phyloP scores from a whole-genome alignment of 2,329 filamentous ascomycete genomes.

The Epichloe typhina region DNA sequence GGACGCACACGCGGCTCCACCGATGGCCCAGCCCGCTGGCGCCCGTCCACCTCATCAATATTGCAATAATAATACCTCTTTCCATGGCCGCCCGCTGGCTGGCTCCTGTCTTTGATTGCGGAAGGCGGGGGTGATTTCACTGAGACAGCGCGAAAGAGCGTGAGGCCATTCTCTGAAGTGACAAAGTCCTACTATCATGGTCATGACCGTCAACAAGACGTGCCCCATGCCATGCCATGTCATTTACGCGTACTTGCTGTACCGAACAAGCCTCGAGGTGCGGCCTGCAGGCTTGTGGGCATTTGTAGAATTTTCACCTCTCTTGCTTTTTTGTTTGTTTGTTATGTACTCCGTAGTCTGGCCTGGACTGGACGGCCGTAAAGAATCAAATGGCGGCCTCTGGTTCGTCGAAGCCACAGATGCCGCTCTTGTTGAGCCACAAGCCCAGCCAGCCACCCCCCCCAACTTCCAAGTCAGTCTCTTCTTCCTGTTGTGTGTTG shows the following conservation, averaged over 20 bases:
- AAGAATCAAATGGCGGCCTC: neutral
- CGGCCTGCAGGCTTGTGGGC: neutral
- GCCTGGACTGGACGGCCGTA: neutral
- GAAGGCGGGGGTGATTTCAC: neutral
- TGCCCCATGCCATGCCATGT: too few relatives aligned
- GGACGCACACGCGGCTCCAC: neutral
- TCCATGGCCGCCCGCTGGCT: neutral
- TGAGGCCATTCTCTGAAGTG: neutral
- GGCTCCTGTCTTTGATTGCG: neutral
- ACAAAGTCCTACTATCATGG: too few relatives aligned
- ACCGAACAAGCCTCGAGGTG: neutral
- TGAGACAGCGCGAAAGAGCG: neutral
- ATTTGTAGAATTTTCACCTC: neutral
- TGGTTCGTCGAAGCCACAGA: neutral
- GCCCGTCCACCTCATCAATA: neutral
- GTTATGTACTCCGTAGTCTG: neutral
- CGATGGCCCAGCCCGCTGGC: constrained; percentile 4
- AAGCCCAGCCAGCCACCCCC: neutral
- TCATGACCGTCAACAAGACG: neutral
- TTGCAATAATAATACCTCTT: neutral
- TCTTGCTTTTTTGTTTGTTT: neutral
- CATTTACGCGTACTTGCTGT: too few relatives aligned
- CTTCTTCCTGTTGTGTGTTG: too few relatives aligned
- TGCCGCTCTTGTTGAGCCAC: neutral
- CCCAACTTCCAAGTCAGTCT: neutral